phyloP scores from a whole-genome alignment of 2,329 filamentous ascomycete genomes.

The Epichloe aotearoae region DNA sequence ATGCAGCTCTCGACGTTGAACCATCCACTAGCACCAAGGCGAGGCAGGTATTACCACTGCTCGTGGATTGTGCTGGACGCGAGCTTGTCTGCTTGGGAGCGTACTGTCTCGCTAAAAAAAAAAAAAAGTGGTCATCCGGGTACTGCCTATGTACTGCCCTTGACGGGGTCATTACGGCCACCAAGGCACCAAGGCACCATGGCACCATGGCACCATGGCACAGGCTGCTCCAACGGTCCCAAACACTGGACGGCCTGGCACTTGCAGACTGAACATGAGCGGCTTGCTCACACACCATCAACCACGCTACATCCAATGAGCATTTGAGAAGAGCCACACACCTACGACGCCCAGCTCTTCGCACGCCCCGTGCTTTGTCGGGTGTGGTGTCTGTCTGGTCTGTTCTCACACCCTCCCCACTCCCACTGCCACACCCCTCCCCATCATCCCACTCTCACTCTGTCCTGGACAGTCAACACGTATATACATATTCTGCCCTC shows the following conservation, averaged over 20 bases:
- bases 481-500: slow-evolving; percentile 13
- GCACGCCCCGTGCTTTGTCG: not conserved
- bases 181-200: not conserved
- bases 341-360: not conserved
- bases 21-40: not conserved
- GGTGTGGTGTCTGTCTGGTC: not conserved
- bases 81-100: too few relatives aligned
- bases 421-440: not conserved
- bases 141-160: not conserved
- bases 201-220: not conserved
- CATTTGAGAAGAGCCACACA: not conserved
- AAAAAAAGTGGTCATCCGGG: not conserved
- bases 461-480: too few relatives aligned
- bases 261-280: not conserved
- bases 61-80: too few relatives aligned
- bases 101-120: not conserved
- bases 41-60: not conserved
- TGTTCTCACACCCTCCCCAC: not conserved
- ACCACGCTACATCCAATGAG: not conserved
- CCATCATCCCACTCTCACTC: not conserved
- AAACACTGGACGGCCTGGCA: too few relatives aligned
- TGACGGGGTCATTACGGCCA: not conserved
- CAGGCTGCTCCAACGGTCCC: too few relatives aligned
- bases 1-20: not conserved
- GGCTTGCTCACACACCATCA: slow-evolving; percentile 2